Evolutionary conservation across 2,329 filamentous ascomycete genomes (phyloP).

Genomic region (Phialophora verrucosa): DNA sequence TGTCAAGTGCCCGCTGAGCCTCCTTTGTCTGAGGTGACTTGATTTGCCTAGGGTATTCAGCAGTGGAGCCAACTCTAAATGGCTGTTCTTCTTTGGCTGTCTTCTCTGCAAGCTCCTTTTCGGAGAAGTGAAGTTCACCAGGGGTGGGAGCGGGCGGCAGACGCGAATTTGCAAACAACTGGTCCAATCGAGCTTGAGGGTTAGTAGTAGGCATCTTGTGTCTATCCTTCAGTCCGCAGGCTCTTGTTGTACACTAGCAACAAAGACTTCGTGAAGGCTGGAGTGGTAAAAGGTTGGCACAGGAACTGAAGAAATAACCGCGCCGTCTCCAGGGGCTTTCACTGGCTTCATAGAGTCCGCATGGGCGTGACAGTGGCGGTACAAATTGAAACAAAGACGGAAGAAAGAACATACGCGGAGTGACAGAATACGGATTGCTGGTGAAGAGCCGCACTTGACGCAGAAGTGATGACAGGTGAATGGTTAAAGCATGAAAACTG

Average conservation of each 20-base stretch:
- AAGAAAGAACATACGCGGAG: neutral
- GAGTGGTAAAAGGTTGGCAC: neutral
- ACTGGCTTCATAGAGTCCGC: neutral
- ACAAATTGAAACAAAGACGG: neutral
- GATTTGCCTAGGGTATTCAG: constrained; percentile 25
- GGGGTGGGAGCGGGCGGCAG: constrained; percentile 25
- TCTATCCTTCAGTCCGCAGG: neutral
- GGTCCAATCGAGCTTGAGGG: constrained; percentile 29
- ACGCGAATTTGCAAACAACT: constrained; percentile 27
- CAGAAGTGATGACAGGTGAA: neutral
- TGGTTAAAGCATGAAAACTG: neutral
- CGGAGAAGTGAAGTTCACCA: constrained; percentile 28
- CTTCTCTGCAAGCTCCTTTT: constrained; percentile 30
- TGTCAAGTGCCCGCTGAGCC: constrained; percentile 12
- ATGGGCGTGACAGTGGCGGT: neutral
- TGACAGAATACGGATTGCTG: neutral
- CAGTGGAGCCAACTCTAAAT: constrained; percentile 21
- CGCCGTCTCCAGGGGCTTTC: neutral
- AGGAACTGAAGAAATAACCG: neutral
- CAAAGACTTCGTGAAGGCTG: neutral
- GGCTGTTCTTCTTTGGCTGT: constrained; percentile 18
- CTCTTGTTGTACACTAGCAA: neutral
- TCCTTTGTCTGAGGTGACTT: constrained; percentile 8
- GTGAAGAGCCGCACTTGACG: neutral
- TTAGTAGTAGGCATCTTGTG: constrained; percentile 31